Percentiles rank a stretch among this genome's conserved stretches.
Evolutionary conservation across 2,329 filamentous ascomycete genomes (phyloP).

Genomic region (Diaporthe helianthi): DNA sequence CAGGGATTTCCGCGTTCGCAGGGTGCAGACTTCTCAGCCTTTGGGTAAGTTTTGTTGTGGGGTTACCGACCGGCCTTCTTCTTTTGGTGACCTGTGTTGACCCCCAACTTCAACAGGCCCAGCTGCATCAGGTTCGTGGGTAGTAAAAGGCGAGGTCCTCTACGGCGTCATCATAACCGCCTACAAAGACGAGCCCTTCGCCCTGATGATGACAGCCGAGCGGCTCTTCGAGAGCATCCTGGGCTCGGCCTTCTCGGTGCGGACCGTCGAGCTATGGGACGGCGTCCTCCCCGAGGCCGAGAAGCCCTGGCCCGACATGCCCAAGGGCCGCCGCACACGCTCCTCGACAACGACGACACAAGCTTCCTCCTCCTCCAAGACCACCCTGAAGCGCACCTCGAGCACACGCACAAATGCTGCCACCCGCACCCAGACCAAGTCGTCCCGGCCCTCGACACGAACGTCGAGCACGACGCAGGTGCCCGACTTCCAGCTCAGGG

Average conservation of each 20-base stretch:
- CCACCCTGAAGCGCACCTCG: background rate
- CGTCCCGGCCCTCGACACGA: background rate
- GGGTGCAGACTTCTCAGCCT: slow-evolving; percentile 17
- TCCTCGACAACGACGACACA: background rate
- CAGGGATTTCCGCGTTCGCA: slow-evolving; percentile 26
- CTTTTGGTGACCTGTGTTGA: background rate
- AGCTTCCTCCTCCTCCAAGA: slow-evolving; percentile 5
- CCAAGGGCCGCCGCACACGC: background rate
- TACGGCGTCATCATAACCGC: slow-evolving; percentile 30
- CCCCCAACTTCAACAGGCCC: background rate
- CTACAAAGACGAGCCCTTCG: slow-evolving; percentile 31
- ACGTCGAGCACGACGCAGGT: slow-evolving; percentile 14
- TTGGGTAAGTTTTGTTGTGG: slow-evolving; percentile 12
- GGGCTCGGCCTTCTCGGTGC: slow-evolving; percentile 29
- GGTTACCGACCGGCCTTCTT: no score
- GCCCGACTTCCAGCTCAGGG: slow-evolving; percentile 22
- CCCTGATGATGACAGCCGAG: slow-evolving; percentile 30
- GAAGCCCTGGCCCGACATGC: background rate
- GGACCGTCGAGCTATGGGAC: slow-evolving; percentile 32
- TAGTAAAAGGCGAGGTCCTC: slow-evolving; percentile 28
- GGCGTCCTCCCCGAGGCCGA: slow-evolving; percentile 13
- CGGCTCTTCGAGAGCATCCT: slow-evolving; percentile 27
- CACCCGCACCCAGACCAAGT: background rate
- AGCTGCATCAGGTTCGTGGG: slow-evolving; percentile 27
- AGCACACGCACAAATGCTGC: slow-evolving; percentile 12